phyloP scores from a whole-genome alignment of 1,284 basidiomycete genomes.

The Microbotryum silenes-acaulis region DNA sequence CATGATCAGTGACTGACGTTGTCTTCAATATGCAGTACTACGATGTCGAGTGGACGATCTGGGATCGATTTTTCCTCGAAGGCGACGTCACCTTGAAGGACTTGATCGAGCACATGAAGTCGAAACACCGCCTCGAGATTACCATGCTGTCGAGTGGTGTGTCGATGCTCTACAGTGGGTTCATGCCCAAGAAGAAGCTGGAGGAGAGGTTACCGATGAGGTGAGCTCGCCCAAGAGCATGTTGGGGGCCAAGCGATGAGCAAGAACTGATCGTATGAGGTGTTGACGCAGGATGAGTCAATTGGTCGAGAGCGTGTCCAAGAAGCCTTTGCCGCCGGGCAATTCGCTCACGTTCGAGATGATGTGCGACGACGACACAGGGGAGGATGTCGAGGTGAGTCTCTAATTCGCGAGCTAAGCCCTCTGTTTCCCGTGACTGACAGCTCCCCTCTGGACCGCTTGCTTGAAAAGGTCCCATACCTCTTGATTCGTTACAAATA shows the following conservation, averaged over 20 bases:
- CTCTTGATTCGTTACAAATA: slow-evolving; percentile 27
- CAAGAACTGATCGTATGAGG: not conserved
- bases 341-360: slow-evolving; percentile 57
- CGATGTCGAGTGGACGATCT: slow-evolving; percentile 88
- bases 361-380: slow-evolving; percentile 84
- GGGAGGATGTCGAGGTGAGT: slow-evolving; percentile 53
- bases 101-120: slow-evolving; percentile 76
- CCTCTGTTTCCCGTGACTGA: not conserved
- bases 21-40: slow-evolving; percentile 51
- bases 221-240: slow-evolving; percentile 14
- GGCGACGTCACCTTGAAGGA: slow-evolving; percentile 83
- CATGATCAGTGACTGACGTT: not conserved
- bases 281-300: slow-evolving; percentile 58
- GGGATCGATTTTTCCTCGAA: slow-evolving; percentile 93
- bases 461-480: slow-evolving; percentile 18
- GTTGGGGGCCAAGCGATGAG: too few species aligned
- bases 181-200: slow-evolving; percentile 83
- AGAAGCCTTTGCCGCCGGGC: slow-evolving; percentile 69
- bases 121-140: slow-evolving; percentile 76
- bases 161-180: slow-evolving; percentile 95
- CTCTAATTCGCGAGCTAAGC: not conserved
- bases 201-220: slow-evolving; percentile 78
- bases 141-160: slow-evolving; percentile 89
- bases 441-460: not conserved
- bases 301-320: slow-evolving; percentile 86